A percentile compares a stretch with the other conserved stretches of the same genome.
phyloP scores from a whole-genome alignment of 257 asterid genomes.

The Galeopsis tetrahit region DNA sequence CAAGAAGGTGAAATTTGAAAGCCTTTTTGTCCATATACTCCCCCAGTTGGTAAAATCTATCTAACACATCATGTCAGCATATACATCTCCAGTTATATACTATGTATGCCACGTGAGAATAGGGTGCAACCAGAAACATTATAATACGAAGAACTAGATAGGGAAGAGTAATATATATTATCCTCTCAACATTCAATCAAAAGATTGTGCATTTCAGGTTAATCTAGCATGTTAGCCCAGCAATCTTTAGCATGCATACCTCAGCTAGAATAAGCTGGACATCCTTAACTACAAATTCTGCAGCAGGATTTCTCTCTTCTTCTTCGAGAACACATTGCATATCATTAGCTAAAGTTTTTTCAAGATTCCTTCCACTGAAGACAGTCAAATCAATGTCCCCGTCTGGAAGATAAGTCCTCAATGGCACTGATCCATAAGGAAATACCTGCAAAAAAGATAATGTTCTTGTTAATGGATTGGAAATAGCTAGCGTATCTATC shows the following conservation, averaged over 20 bases:
- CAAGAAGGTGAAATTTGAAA: too few species aligned
- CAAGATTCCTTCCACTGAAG: slow-evolving; percentile 61
- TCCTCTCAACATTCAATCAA: slow-evolving; percentile 6
- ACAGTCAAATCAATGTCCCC: slow-evolving; percentile 96
- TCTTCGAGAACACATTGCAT: slow-evolving; percentile 66
- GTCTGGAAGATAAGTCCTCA: slow-evolving; percentile 93
- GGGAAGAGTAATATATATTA: not conserved
- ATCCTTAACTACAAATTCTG: slow-evolving; percentile 78
- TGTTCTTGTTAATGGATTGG: too few species aligned
- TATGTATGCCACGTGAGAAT: not conserved
- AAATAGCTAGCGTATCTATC: too few species aligned
- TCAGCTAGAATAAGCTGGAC: slow-evolving; percentile 88
- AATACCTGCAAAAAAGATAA: slow-evolving; percentile 58
- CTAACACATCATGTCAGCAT: not conserved
- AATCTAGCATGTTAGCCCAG: slow-evolving; percentile 8
- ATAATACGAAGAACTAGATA: slow-evolving; percentile 4
- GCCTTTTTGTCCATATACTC: not conserved
- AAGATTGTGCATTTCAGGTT: not conserved
- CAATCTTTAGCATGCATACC: slow-evolving; percentile 47
- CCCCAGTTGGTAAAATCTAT: not conserved
- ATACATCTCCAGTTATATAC: not conserved
- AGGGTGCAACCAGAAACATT: slow-evolving; percentile 25
- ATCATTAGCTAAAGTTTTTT: slow-evolving; percentile 63
- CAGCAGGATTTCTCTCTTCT: slow-evolving; percentile 52
- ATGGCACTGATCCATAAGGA: slow-evolving; percentile 93